phyloP scores from a whole-genome alignment of 192 early-diverging fungal genomes.

The Dissophora globulifera region DNA sequence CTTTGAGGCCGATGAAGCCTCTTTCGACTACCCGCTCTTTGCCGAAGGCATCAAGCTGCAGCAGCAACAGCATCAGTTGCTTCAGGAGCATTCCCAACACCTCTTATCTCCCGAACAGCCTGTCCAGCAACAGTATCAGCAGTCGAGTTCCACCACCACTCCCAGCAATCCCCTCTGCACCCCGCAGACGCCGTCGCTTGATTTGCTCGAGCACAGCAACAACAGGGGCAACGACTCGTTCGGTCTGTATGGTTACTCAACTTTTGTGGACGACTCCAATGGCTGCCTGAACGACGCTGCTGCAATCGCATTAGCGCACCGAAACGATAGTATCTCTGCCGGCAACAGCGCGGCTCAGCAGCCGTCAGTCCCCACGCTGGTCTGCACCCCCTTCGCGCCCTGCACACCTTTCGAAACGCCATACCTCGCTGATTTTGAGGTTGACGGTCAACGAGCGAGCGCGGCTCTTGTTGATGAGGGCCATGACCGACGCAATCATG shows the following conservation, averaged over 20 bases:
- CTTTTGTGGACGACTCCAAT: conserved; percentile 5
- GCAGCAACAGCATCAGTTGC: conserved; percentile 12
- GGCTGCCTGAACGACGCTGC: neutral
- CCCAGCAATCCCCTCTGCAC: conserved; percentile 14
- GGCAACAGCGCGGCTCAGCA: neutral
- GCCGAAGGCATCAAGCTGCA: conserved; percentile 8
- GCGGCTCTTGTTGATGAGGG: neutral
- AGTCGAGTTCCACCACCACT: neutral
- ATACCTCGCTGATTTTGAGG: conserved; percentile 21
- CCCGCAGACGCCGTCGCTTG: conserved; percentile 17
- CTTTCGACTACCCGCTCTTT: conserved; percentile 43
- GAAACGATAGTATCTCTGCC: neutral
- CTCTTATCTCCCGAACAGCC: too few relatives aligned
- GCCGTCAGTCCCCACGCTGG: neutral
- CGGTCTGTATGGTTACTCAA: conserved; percentile 22
- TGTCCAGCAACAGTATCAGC: conserved; percentile 2
- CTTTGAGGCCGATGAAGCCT: conserved; percentile 20
- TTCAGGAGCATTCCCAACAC: conserved; percentile 13
- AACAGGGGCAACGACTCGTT: neutral
- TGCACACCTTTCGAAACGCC: conserved; percentile 38
- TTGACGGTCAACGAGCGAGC: neutral
- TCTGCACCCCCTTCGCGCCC: conserved; percentile 21
- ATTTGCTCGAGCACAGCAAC: neutral
- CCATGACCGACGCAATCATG: neutral
- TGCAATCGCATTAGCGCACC: conserved; percentile 7